Evolutionary conservation across 1,139 yeast genomes (phyloP), one percentile per base, ranked within the genome.

Genomic region (Yamadazyma dendronema): DNA sequence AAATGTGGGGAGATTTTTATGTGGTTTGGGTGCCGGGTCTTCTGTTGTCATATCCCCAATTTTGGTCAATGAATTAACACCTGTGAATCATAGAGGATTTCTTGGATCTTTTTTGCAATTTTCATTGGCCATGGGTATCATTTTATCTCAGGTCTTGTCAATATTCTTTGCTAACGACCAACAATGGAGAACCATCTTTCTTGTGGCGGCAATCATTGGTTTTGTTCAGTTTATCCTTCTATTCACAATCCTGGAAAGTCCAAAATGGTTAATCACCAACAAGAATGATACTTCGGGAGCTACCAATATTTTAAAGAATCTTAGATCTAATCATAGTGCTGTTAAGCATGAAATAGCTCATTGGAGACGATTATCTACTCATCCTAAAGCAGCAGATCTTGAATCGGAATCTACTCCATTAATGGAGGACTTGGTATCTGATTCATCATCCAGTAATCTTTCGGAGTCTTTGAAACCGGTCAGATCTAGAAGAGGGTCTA

Each of bases 1-100:
- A 27, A 50, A 56, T 37, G 4, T 53, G 1, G 72, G 72, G 0
- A 46, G 72, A 14, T 50, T 66, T 23, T 35, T 63, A 9, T 53
- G 53, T 36, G 73, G 73, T 1, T 33, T 62, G n/a, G 72, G 65
- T 4, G 68, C 71, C 2, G 73, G 72, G 2, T 52, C 64, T 9
- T 54, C 68, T 1, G 55, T 66, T 36, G 65, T 66, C 11, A 58
- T 64, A 29, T 59, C 71, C 7, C 73, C 72, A 2, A 60, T 67
- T 19, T 52, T 66, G 36, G 55, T 67, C 28, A 66, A 60, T 43
- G 72, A 67, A 38, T 42, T 67, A 26, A 57, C 73, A 2, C 72
- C 73, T 0, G 47, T 56, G 12, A 65, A 65, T 42, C 69, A 64
- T 37, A 47, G 71, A 21, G 73, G 73, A 4, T 55, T 65, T 12